phyloP scores from a whole-genome alignment of 2,329 filamentous ascomycete genomes.

The Stemphylium lycopersici region DNA sequence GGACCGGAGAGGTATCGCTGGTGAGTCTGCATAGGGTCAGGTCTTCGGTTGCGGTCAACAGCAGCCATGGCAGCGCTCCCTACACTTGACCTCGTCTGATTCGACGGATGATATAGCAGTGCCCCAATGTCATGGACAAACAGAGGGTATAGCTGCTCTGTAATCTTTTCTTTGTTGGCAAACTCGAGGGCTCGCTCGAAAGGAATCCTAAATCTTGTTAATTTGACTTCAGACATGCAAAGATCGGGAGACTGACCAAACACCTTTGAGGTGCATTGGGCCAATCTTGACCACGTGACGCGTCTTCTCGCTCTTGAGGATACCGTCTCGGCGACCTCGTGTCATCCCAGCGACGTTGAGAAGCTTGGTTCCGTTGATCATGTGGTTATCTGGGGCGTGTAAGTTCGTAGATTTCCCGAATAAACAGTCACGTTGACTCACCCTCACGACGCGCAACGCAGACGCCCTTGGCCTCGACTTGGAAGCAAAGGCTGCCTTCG shows the following conservation, averaged over 20 bases:
- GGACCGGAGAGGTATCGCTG: constrained; percentile 65
- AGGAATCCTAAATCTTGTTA: constrained; percentile 74
- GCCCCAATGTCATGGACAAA: constrained; percentile 98
- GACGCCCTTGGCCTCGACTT: constrained; percentile 94
- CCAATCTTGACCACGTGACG: constrained; percentile 98
- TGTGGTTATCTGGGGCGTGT: constrained; percentile 78
- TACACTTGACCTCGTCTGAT: constrained; percentile 79
- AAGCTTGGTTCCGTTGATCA: constrained; percentile 98
- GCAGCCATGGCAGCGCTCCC: constrained; percentile 74
- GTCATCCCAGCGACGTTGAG: constrained; percentile 99
- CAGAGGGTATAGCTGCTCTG: constrained; percentile 89
- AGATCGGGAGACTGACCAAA: constrained; percentile 30
- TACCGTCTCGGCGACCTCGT: constrained; percentile 89
- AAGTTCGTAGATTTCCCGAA: neutral
- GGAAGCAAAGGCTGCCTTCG: constrained; percentile 95
- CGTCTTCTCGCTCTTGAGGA: constrained; percentile 96
- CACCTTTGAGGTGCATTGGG: constrained; percentile 95
- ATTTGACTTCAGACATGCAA: neutral
- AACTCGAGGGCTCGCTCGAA: constrained; percentile 98
- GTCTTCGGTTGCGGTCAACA: constrained; percentile 65
- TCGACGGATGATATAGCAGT: constrained; percentile 90
- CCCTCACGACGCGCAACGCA: constrained; percentile 94
- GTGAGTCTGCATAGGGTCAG: constrained; percentile 50
- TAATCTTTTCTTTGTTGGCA: constrained; percentile 99
- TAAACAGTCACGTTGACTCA: constrained; percentile 45